These are phyloP conservation scores for Tephrocybe sp. DNA, from an alignment of 768 basidiomycete genomes.

Conservation along the genomic window DNA sequence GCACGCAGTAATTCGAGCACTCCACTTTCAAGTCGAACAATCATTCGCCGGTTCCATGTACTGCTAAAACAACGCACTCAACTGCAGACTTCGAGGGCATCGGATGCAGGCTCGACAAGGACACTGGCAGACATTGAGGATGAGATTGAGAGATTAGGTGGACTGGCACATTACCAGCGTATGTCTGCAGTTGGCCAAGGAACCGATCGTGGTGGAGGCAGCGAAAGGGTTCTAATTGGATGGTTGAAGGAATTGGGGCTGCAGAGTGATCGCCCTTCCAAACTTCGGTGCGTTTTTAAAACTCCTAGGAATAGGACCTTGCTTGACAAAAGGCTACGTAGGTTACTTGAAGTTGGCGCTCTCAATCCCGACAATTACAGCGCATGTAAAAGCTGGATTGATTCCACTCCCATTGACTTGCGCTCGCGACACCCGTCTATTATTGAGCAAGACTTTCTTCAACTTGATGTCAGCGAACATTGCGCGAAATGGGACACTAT, in stretches of 20 bases:
- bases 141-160: conserved; percentile 71
- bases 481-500: conserved; percentile 69
- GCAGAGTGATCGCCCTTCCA: conserved; percentile 22
- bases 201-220: conserved; percentile 82
- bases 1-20: conserved; percentile 40
- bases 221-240: conserved; percentile 70
- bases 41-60: conserved; percentile 80
- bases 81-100: conserved; percentile 32
- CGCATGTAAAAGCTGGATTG: conserved; percentile 67
- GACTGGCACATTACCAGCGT: conserved; percentile 74
- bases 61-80: conserved; percentile 68
- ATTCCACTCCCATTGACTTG: conserved; percentile 75
- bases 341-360: conserved; percentile 87
- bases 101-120: conserved; percentile 21
- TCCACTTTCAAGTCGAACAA: conserved; percentile 59
- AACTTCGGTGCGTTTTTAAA: conserved; percentile 32
- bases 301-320: not conserved
- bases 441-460: conserved; percentile 81
- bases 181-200: conserved; percentile 84
- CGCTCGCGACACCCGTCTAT: conserved; percentile 81
- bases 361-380: conserved; percentile 80
- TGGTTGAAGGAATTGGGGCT: conserved; percentile 66
- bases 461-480: conserved; percentile 51
- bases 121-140: conserved; percentile 52
- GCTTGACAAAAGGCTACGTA: conserved; percentile 28